Evolutionary conservation across 139 green algal species (phyloP).

Genomic region (Chloropicon primus): DNA sequence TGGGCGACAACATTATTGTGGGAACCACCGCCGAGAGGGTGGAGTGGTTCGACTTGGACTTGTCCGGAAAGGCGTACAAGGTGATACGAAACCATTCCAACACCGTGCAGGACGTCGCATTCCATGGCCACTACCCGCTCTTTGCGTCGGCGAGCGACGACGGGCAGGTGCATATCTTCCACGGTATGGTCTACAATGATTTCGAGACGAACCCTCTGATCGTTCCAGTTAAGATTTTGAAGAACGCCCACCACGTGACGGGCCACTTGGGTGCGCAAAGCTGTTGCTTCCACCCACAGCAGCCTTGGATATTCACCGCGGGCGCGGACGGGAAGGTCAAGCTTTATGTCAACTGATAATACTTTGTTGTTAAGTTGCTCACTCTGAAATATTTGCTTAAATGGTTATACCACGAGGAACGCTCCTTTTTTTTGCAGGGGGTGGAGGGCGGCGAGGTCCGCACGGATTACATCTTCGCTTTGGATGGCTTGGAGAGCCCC

Average conservation of each 20-base stretch:
- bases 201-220: slow-evolving; percentile 92
- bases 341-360: slow-evolving; percentile 40
- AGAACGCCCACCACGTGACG: slow-evolving; percentile 8
- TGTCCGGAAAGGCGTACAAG: slow-evolving; percentile 81
- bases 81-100: neutral
- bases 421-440: too few relatives aligned
- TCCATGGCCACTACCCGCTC: slow-evolving; percentile 79
- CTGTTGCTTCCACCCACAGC: slow-evolving; percentile 79
- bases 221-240: slow-evolving; percentile 63
- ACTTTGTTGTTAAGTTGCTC: neutral
- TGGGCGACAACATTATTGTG: slow-evolving; percentile 81
- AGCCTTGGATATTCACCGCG: slow-evolving; percentile 93
- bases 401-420: too few relatives aligned
- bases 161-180: slow-evolving; percentile 64
- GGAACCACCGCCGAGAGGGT: slow-evolving; percentile 73
- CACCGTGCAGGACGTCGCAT: slow-evolving; percentile 56
- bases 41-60: slow-evolving; percentile 91
- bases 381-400: too few relatives aligned
- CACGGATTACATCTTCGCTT: neutral
- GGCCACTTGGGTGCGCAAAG: slow-evolving; percentile 49
- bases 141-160: slow-evolving; percentile 78
- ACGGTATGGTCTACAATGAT: slow-evolving; percentile 90
- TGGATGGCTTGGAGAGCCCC: neutral
- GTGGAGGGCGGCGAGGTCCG: too few relatives aligned
- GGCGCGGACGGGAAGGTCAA: slow-evolving; percentile 59